A percentile compares a stretch with the other conserved stretches of the same genome.
Conservation (phyloP, 1,284 basidiomycete genomes). For the Trichosporon sp. region DNA sequence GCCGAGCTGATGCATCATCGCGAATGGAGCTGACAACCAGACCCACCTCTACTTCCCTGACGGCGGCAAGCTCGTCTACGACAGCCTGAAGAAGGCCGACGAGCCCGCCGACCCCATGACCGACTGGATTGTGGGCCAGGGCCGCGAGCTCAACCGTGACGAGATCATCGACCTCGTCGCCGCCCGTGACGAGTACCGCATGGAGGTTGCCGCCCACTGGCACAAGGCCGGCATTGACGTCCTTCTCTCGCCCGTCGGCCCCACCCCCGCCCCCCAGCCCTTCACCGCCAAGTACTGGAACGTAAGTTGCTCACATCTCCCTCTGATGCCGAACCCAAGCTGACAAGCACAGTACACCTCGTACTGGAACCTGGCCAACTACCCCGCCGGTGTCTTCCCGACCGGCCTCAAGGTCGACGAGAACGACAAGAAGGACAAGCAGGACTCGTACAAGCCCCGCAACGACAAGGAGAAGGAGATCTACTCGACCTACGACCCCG, state of each 20-base stretch:
- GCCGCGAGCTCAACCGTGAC: constrained; percentile 31
- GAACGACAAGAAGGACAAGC: constrained; percentile 30
- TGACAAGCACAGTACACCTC: constrained; percentile 55
- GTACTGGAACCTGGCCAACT: constrained; percentile 65
- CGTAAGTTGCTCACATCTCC: constrained; percentile 2
- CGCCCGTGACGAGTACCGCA: constrained; percentile 31
- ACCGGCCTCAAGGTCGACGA: constrained; percentile 57
- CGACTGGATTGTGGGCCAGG: constrained; percentile 31
- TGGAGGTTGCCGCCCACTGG: constrained; percentile 30
- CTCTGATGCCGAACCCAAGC: no score
- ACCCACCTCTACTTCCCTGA: constrained; percentile 43
- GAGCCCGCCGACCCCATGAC: constrained; percentile 40
- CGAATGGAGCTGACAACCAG: constrained; percentile 45
- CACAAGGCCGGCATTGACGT: constrained; percentile 31
- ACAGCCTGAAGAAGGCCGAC: constrained; percentile 41
- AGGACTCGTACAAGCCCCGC: constrained; percentile 49
- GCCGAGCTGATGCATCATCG: neutral
- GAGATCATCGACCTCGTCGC: constrained; percentile 31
- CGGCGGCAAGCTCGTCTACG: constrained; percentile 26
- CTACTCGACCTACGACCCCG: constrained; percentile 22
- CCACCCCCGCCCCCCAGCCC: constrained; percentile 35
- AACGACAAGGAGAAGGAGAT: constrained; percentile 46
- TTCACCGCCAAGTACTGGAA: constrained; percentile 40
- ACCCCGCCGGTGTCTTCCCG: constrained; percentile 62
- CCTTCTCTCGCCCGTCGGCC: constrained; percentile 36